These are phyloP conservation scores for Chromosphaera perkinsii DNA, from an alignment of 208 protist genomes.

Conservation along the genomic window DNA sequence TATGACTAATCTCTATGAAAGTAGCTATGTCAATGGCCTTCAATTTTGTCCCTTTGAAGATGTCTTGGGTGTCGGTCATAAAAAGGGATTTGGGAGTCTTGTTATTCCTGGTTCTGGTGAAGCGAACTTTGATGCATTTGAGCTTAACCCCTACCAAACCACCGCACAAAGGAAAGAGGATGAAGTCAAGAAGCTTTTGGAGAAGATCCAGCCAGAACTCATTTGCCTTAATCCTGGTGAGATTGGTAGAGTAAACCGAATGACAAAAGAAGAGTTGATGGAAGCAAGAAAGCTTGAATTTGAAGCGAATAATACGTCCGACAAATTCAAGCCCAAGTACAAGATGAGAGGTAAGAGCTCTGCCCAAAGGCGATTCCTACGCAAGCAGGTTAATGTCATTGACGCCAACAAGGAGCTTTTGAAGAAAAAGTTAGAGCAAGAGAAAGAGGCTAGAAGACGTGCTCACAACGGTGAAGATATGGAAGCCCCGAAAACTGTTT, in stretches of 20 bases:
- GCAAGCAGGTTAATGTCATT: slow-evolving; percentile 15
- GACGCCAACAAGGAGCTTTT: no score
- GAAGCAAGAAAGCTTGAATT: slow-evolving; percentile 5
- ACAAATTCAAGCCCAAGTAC: slow-evolving; percentile 5
- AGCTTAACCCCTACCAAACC: slow-evolving; percentile 73
- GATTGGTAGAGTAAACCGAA: background rate
- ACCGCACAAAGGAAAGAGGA: slow-evolving; percentile 57
- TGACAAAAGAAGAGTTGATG: background rate
- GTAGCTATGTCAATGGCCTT: slow-evolving; percentile 22
- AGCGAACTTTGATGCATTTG: slow-evolving; percentile 75
- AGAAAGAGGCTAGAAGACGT: no score
- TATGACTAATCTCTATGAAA: slow-evolving; percentile 48
- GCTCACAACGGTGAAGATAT: no score
- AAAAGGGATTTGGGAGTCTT: slow-evolving; percentile 52
- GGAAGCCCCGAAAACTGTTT: no score
- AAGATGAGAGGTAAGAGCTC: slow-evolving; percentile 7
- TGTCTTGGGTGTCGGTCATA: slow-evolving; percentile 68
- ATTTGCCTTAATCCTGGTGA: slow-evolving; percentile 55
- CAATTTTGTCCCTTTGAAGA: slow-evolving; percentile 77
- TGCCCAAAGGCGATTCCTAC: background rate
- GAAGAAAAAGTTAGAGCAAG: no score
- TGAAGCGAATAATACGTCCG: slow-evolving; percentile 12
- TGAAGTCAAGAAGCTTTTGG: slow-evolving; percentile 63
- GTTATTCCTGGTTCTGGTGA: slow-evolving; percentile 67
- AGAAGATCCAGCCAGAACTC: slow-evolving; percentile 69